Evolutionary conservation across 352 stramenopile species (phyloP), one percentile per base, ranked within the genome.

Genomic region (Phytophthora sansomeana): DNA sequence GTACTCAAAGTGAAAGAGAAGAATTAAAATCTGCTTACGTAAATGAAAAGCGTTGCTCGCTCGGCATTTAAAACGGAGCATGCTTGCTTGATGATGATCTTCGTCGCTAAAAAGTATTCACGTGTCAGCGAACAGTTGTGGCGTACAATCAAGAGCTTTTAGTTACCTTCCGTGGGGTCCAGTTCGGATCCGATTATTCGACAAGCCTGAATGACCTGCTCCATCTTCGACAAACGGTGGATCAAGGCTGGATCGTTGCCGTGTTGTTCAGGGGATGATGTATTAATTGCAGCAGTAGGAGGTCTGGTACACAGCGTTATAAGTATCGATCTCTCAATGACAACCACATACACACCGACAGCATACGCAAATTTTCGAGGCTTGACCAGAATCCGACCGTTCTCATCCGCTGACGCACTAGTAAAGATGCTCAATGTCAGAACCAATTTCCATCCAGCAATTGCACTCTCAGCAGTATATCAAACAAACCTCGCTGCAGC

Each of bases 21-120:
- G 4, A 24, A 41, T n/a, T n/a, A n/a, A n/a, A n/a, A n/a, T n/a
- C n/a, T n/a, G n/a, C n/a, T n/a, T 42, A 93, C 88, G 57, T 96
- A 87, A 38, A 93, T 91, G 72, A 97, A 98, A 0, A 98, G 63
- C 0, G 92, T 97, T 9, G 92, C 90, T 38, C 92, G 78, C 52
- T 98, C 93, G 5, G 87, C 91, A 36, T 93, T 93, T 24, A 98
- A 81, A 6, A 98, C 76, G 6, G 85, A 82, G 28, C 86, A 97
- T 4, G 89, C 91, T 60, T 96, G 81, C 41, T 92, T 93, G 54
- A 97, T 89, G 63, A 96, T 96, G 36, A 80, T 92, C 28, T 83
- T 87, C 2, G 85, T 96, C 0, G 88, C 86, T 95, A 50, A 35
- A n/a, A 41, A 11, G n/a, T 39, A 33, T 54, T 9, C 29, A 11